Percentiles rank a stretch among this genome's conserved stretches.
These are phyloP conservation scores for Cyberlindnera mycetangii DNA, from an alignment of 805 yeast species.

Conservation along the genomic window DNA sequence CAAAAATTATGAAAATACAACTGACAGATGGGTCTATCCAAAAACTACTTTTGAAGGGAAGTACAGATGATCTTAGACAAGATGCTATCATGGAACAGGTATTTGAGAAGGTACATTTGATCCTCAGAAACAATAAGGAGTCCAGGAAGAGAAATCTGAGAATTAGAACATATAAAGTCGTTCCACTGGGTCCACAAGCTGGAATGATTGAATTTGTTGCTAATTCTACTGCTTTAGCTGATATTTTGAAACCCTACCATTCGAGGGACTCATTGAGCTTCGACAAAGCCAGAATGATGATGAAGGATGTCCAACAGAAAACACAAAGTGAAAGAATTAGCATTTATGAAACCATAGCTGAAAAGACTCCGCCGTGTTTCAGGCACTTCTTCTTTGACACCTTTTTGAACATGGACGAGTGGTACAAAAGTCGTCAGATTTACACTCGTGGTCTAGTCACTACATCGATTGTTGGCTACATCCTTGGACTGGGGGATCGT, in stretches of 20 bases:
- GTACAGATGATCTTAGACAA: constrained; percentile 89
- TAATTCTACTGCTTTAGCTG: constrained; percentile 68
- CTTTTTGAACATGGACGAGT: constrained; percentile 62
- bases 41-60: constrained; percentile 71
- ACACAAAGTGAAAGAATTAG: constrained; percentile 41
- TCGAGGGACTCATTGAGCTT: constrained; percentile 44
- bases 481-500: constrained; percentile 92
- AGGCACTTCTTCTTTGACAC: constrained; percentile 66
- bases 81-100: constrained; percentile 98
- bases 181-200: constrained; percentile 82
- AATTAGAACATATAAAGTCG: constrained; percentile 82
- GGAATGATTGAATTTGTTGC: constrained; percentile 91
- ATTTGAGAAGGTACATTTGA: constrained; percentile 75
- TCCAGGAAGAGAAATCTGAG: constrained; percentile 55
- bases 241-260: constrained; percentile 67
- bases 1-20: constrained; percentile 64
- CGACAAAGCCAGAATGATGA: constrained; percentile 57
- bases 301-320: constrained; percentile 55
- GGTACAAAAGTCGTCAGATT: constrained; percentile 64
- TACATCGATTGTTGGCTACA: constrained; percentile 80
- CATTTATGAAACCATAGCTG: constrained; percentile 45
- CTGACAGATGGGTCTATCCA: constrained; percentile 58
- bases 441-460: constrained; percentile 82
- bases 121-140: constrained; percentile 53
- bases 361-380: constrained; percentile 61